Conservation (phyloP, 352 stramenopile species). For the Phytophthora kernoviae region DNA sequence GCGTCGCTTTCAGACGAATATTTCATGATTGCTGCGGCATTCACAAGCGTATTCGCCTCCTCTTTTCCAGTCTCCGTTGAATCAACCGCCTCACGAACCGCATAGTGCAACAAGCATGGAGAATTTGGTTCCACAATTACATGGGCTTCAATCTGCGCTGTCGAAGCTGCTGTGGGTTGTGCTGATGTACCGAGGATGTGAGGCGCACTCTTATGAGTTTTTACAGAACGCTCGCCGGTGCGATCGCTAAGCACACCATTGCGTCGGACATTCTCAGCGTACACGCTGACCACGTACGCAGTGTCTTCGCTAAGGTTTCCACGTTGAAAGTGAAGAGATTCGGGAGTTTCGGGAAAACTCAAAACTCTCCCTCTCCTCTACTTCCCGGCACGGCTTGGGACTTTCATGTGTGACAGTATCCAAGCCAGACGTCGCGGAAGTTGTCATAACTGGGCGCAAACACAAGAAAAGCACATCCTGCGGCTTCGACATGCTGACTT, state of each 20-base stretch:
- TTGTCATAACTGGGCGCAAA: constrained; percentile 10
- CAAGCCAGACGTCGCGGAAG: neutral
- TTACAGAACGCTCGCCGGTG: constrained; percentile 21
- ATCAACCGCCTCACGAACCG: constrained; percentile 22
- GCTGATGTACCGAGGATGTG: constrained; percentile 20
- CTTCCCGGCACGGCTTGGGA: constrained; percentile 33
- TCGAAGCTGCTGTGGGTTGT: constrained; percentile 35
- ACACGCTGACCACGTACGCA: constrained; percentile 48
- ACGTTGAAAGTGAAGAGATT: constrained; percentile 47
- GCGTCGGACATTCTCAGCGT: constrained; percentile 56
- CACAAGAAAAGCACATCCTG: constrained; percentile 61
- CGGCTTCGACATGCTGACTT: constrained; percentile 61
- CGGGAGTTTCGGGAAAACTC: constrained; percentile 19
- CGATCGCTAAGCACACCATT: constrained; percentile 59
- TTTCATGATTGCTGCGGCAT: constrained; percentile 22
- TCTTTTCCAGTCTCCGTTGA: constrained; percentile 5
- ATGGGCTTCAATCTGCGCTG: constrained; percentile 34
- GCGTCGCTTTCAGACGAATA: constrained; percentile 14
- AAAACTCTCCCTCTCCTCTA: constrained; percentile 29
- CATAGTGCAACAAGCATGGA: constrained; percentile 55
- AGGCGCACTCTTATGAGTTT: constrained; percentile 55
- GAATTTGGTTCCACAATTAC: constrained; percentile 28
- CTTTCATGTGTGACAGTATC: neutral
- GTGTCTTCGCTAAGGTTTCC: constrained; percentile 62
- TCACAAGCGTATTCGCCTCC: constrained; percentile 8